Evolutionary conservation across 192 early-diverging fungal genomes (phyloP).

Genomic region (Backusella parvicylindrica): DNA sequence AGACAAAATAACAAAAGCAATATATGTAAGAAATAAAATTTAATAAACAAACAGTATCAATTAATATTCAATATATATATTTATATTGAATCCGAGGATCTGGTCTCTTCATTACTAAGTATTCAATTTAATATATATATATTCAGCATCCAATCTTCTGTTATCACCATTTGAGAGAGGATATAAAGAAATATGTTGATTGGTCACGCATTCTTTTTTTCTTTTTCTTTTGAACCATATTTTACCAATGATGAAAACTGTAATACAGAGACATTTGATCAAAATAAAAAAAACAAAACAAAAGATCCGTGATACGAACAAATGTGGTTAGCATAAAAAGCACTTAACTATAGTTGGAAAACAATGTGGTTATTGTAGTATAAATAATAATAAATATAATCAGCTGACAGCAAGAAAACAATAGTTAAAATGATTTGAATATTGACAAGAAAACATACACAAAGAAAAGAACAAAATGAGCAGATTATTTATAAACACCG

Average conservation of each 20-base stretch:
- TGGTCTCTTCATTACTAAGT: not conserved
- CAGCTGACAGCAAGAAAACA: no score
- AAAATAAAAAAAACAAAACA: not conserved
- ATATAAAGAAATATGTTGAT: not conserved
- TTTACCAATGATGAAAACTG: not conserved
- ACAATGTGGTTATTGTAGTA: not conserved
- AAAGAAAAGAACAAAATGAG: not conserved
- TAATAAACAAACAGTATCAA: not conserved
- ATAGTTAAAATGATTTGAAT: not conserved
- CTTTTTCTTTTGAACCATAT: not conserved
- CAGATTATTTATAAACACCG: not conserved
- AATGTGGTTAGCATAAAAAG: not conserved
- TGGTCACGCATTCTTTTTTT: not conserved
- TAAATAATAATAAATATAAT: not conserved
- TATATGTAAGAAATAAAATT: not conserved
- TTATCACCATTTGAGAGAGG: not conserved
- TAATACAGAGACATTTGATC: not conserved
- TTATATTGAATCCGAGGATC: not conserved
- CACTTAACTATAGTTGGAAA: not conserved
- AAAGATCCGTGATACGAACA: not conserved
- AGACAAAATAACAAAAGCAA: not conserved
- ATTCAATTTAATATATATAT: not conserved
- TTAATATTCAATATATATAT: not conserved
- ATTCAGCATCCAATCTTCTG: not conserved
- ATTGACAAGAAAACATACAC: not conserved